Evolutionary conservation across 345 rosid species (phyloP), one percentile per base, ranked within the genome.

Genomic region (Physaria fendleri): DNA sequence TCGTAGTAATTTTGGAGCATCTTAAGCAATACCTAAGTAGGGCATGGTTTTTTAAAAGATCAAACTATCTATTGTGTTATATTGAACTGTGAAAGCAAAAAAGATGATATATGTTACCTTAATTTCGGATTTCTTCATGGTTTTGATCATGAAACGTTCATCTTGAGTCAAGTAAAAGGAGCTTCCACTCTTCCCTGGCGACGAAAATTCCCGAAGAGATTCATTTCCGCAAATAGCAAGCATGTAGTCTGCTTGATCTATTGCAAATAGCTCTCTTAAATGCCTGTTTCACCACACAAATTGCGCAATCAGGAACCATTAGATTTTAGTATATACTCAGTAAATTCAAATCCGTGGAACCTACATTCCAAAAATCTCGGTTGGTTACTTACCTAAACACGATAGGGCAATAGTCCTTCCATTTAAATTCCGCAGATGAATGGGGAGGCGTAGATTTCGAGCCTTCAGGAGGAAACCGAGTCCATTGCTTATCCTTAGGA

Each of bases 371-470:
- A n/a, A n/a, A n/a, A n/a, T n/a, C n/a, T n/a, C n/a, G n/a, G n/a
- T n/a, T n/a, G n/a, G n/a, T n/a, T n/a, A 23, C 14, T 22, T 62
- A 84, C 90, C 84, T 81, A 75, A 87, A 87, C 23, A 87, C 92
- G 71, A 82, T 65, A 33, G 95, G 89, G 44, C 88, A 84, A 61
- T 84, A 87, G 68, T 87, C 91, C 71, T 87, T 87, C 91, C 95
- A 87, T 64, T 75, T 77, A 71, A 84, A 87, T 27, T 82, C 95
- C 9, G 64, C 65, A 0, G 90, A 83, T 40, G 63, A 79, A 78
- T 86, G 95, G 3, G 95, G 90, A 7, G 80, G 87, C 1, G 95
- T 86, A 45, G 49, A 65, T 68, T 83, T 86, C 3, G 95, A 86
- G n/a, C 90, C 95, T 71, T 83, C 95, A 0, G 84, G 74, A 0